A percentile compares a stretch with the other conserved stretches of the same genome.
Evolutionary conservation across 805 yeast genomes (phyloP).

Genomic region (Saturnispora besseyi): DNA sequence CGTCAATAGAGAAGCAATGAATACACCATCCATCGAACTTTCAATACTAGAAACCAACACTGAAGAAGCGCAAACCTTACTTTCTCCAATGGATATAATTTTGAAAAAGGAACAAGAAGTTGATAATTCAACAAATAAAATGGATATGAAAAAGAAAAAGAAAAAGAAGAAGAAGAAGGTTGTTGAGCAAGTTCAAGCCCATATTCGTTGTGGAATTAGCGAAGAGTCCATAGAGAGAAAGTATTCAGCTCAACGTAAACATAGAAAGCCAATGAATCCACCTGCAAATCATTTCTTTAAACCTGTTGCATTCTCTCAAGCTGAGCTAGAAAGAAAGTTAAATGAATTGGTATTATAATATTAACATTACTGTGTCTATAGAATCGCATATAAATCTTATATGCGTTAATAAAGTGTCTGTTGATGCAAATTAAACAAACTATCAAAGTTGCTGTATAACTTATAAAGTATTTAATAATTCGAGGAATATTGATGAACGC

Average conservation of each 20-base stretch:
- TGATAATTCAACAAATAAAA: neutral
- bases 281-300: constrained; percentile 12
- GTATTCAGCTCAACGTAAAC: neutral
- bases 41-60: neutral
- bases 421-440: no score
- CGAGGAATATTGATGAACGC: no score
- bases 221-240: constrained; percentile 12
- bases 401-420: neutral
- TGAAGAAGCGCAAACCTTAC: neutral
- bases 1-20: neutral
- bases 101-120: neutral
- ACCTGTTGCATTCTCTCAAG: constrained; percentile 9
- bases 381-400: neutral
- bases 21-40: neutral
- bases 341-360: constrained; percentile 9
- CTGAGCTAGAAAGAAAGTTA: constrained; percentile 6
- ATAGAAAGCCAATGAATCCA: constrained; percentile 7
- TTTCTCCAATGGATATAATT: neutral
- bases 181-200: neutral
- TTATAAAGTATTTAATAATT: no score
- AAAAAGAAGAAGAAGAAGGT: constrained; percentile 5
- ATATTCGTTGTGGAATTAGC: constrained; percentile 15
- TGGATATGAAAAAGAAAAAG: constrained; percentile 2
- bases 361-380: neutral
- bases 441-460: no score